Conservation (phyloP, 164 flowering plant species). For the Nymphaea thermarum region DNA sequence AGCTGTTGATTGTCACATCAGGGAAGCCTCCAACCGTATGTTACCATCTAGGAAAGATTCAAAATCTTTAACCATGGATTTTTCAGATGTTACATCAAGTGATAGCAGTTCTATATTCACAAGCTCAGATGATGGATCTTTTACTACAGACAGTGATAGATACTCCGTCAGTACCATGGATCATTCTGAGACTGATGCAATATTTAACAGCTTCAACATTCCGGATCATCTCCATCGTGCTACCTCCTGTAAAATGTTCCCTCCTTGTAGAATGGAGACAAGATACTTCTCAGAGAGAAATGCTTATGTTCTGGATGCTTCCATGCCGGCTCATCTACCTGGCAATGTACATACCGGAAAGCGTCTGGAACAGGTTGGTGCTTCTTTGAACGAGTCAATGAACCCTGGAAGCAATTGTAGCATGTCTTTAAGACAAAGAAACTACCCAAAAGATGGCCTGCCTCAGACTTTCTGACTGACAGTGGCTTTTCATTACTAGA, state of each 20-base stretch:
- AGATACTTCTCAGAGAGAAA: conserved; percentile 32
- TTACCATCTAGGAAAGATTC: conserved; percentile 17
- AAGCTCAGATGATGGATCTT: conserved; percentile 81
- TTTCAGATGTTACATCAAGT: conserved; percentile 64
- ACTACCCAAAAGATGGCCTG: conserved; percentile 16
- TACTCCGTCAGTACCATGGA: conserved; percentile 71
- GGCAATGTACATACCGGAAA: conserved; percentile 15
- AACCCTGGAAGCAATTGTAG: conserved; percentile 12
- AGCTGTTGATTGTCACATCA: conserved; percentile 6
- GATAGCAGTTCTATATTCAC: conserved; percentile 74
- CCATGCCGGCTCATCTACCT: conserved; percentile 14
- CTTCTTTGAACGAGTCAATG: conserved; percentile 9
- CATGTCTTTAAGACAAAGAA: conserved; percentile 25
- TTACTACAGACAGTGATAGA: conserved; percentile 80
- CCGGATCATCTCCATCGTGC: conserved; percentile 28
- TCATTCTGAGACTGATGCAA: conserved; percentile 38
- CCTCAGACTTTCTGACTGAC: conserved; percentile 15
- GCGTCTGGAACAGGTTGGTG: conserved; percentile 14
- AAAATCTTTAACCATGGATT: conserved; percentile 23
- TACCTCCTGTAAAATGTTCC: conserved; percentile 35
- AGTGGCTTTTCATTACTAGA: conserved; percentile 10
- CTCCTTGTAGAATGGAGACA: conserved; percentile 24
- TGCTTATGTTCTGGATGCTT: conserved; percentile 30
- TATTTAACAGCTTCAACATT: conserved; percentile 29
- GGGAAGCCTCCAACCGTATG: conserved; percentile 12